phyloP scores from a whole-genome alignment of 495 filamentous ascomycete genomes.

The Annulohypoxylon nitens region DNA sequence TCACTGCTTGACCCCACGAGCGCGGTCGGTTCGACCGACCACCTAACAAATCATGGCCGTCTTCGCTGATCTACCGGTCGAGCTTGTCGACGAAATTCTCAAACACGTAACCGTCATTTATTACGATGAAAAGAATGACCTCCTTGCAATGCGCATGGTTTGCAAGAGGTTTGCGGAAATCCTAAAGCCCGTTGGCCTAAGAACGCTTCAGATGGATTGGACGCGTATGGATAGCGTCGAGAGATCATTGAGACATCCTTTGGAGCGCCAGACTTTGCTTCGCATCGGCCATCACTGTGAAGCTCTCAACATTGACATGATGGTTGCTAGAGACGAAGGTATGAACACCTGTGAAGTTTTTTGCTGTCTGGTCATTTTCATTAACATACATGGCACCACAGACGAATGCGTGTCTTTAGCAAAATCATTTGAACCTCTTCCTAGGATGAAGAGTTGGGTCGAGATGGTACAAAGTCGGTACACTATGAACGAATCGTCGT shows the following conservation, averaged over 20 bases:
- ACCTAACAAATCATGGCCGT: slow-evolving; percentile 15
- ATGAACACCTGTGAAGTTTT: neutral
- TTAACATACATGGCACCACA: slow-evolving; percentile 18
- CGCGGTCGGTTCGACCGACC: neutral
- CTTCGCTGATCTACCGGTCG: slow-evolving; percentile 21
- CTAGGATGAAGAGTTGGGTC: slow-evolving; percentile 32
- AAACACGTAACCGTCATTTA: slow-evolving; percentile 24
- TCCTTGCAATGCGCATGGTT: slow-evolving; percentile 43
- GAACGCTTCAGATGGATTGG: slow-evolving; percentile 48
- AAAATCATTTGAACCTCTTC: slow-evolving; percentile 34
- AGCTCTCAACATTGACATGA: slow-evolving; percentile 48
- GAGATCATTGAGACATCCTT: slow-evolving; percentile 9
- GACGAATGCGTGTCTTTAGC: slow-evolving; percentile 38
- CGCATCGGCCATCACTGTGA: slow-evolving; percentile 39
- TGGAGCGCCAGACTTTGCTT: slow-evolving; percentile 35
- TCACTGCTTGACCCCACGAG: neutral
- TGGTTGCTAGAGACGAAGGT: slow-evolving; percentile 51
- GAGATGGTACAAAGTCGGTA: slow-evolving; percentile 29
- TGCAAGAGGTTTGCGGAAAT: slow-evolving; percentile 47
- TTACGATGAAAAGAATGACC: slow-evolving; percentile 35
- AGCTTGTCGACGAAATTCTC: slow-evolving; percentile 38
- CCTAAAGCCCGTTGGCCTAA: slow-evolving; percentile 42
- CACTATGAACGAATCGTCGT: slow-evolving; percentile 46
- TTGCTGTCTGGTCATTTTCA: neutral
- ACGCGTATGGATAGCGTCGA: slow-evolving; percentile 41